Evolutionary conservation across 208 protist species (phyloP).

Genomic region (Plasmodiophora brassicae): DNA sequence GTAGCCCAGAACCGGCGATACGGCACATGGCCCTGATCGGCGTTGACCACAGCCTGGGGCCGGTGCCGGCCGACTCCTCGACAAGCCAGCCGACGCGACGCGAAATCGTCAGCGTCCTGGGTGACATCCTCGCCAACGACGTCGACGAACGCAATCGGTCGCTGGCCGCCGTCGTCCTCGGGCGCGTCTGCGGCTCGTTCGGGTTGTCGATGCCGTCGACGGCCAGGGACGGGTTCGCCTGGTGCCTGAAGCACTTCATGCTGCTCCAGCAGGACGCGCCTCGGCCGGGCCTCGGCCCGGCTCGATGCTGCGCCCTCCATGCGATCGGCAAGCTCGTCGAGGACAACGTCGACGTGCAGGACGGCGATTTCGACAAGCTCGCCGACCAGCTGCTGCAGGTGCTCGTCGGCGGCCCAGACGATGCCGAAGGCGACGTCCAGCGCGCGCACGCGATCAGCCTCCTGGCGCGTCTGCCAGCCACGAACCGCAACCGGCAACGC

Average conservation of each 20-base stretch:
- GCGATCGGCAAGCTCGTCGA: background rate
- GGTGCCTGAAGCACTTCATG: background rate
- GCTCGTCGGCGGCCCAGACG: background rate
- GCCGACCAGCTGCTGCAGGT: background rate
- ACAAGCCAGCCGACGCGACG: background rate
- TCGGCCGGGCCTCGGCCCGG: background rate
- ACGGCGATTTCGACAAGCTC: background rate
- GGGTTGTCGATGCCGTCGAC: background rate
- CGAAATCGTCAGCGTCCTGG: background rate
- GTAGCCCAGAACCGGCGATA: background rate
- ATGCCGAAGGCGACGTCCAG: background rate
- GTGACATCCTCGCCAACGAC: background rate
- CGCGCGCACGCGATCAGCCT: background rate
- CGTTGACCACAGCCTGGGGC: background rate
- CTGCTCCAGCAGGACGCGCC: background rate
- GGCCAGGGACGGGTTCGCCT: background rate
- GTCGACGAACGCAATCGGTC: background rate
- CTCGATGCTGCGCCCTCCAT: background rate
- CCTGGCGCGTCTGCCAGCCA: background rate
- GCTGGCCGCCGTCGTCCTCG: background rate
- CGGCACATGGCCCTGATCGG: background rate
- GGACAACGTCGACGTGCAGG: background rate
- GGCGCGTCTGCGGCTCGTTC: background rate
- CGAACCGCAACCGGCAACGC: background rate
- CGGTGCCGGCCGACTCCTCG: background rate